A percentile compares a stretch with the other conserved stretches of the same genome.
phyloP scores from a whole-genome alignment of 305 asterid genomes.

The Coffea humblotiana region DNA sequence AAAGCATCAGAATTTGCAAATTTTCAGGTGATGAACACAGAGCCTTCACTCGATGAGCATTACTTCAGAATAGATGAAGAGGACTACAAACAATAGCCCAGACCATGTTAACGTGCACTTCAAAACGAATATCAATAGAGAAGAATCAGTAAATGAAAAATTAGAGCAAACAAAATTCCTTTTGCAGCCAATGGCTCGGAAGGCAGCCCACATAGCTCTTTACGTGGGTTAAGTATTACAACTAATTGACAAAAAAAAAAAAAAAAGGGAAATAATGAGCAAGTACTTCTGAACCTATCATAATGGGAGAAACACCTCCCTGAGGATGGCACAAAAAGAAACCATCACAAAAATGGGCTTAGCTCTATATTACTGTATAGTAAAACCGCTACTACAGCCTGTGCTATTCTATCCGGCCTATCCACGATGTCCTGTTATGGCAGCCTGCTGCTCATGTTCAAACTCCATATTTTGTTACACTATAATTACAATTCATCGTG shows the following conservation, averaged over 20 bases:
- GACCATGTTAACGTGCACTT: background rate
- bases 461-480: constrained; percentile 22
- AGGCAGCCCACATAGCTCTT: background rate
- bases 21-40: no score
- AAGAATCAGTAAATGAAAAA: background rate
- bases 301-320: constrained; percentile 17
- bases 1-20: background rate
- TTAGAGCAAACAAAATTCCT: constrained; percentile 8
- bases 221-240: constrained; percentile 4
- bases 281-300: constrained; percentile 15
- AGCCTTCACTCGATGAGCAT: background rate
- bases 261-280: constrained; percentile 10
- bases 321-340: constrained; percentile 28
- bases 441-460: constrained; percentile 1
- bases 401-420: constrained; percentile 20
- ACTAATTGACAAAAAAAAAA: constrained; percentile 4
- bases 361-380: constrained; percentile 19
- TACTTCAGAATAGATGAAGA: background rate
- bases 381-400: constrained; percentile 25
- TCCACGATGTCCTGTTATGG: constrained; percentile 19
- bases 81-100: background rate
- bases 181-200: background rate
- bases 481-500: constrained; percentile 75
- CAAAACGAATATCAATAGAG: background rate
- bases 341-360: constrained; percentile 46